Percentiles rank a stretch among this genome's conserved stretches.
Evolutionary conservation across 2,329 filamentous ascomycete species (phyloP).

Genomic region (Colletotrichum siamense): DNA sequence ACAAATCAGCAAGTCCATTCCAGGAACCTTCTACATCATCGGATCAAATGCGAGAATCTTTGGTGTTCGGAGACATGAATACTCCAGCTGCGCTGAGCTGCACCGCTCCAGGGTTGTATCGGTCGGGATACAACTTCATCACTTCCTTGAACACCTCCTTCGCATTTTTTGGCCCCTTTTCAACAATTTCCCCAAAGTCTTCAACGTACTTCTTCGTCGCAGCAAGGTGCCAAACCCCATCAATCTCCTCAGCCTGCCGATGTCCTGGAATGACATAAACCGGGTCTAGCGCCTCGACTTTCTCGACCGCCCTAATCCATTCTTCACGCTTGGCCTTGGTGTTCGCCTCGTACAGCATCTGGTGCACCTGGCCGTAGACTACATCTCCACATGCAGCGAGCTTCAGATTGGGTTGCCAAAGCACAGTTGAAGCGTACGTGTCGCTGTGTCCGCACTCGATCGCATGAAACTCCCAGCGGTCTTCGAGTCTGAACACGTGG

Average conservation of each 20-base stretch:
- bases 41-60: neutral
- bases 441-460: neutral
- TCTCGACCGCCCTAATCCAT: constrained; percentile 36
- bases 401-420: constrained; percentile 36
- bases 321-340: constrained; percentile 32
- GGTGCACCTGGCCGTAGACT: constrained; percentile 41
- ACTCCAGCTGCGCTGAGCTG: constrained; percentile 4
- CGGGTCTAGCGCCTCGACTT: constrained; percentile 34
- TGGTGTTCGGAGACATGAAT: neutral
- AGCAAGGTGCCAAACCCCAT: constrained; percentile 31
- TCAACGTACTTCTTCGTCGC: constrained; percentile 17
- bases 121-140: constrained; percentile 19
- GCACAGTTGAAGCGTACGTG: constrained; percentile 31
- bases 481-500: neutral
- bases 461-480: neutral
- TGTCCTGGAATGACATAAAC: constrained; percentile 36
- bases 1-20: neutral
- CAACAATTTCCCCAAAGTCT: neutral
- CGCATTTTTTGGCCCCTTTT: constrained; percentile 12
- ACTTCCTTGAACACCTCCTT: constrained; percentile 19
- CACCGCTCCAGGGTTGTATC: constrained; percentile 18
- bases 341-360: constrained; percentile 38
- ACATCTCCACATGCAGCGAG: constrained; percentile 43
- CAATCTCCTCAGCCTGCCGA: constrained; percentile 27
- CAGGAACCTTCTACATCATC: rapidly evolving